phyloP scores from a whole-genome alignment of 257 asterid genomes.

The Henckelia pumila region DNA sequence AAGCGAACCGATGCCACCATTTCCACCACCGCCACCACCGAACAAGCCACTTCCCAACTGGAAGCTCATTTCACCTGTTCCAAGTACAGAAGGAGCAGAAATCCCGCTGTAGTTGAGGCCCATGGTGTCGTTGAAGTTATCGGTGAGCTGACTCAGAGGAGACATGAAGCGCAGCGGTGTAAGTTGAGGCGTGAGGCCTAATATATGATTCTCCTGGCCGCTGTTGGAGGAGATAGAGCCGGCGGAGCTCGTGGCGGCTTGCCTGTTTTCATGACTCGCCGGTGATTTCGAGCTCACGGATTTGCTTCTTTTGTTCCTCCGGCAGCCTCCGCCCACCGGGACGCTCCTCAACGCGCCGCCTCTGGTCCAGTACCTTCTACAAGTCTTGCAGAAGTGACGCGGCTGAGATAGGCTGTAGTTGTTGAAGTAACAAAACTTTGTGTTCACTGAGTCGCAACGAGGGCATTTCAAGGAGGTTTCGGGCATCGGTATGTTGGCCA shows the following conservation, averaged over 20 bases:
- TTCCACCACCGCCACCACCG: conserved; percentile 28
- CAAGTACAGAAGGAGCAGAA: conserved; percentile 33
- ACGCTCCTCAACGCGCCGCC: conserved; percentile 88
- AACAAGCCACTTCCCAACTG: conserved; percentile 39
- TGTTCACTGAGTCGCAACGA: conserved; percentile 84
- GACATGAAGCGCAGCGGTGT: conserved; percentile 62
- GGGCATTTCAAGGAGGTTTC: conserved; percentile 83
- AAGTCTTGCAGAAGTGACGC: conserved; percentile 93
- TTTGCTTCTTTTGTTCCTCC: conserved; percentile 73
- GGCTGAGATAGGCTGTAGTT: conserved; percentile 91
- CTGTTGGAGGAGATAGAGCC: conserved; percentile 42
- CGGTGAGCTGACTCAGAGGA: conserved; percentile 60
- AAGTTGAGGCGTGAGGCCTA: conserved; percentile 47
- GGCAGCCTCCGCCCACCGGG: conserved; percentile 89
- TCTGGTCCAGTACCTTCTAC: conserved; percentile 87
- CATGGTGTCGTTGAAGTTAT: conserved; percentile 34
- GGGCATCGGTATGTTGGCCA: conserved; percentile 82
- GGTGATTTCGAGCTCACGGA: conserved; percentile 63
- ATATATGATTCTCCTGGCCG: conserved; percentile 27
- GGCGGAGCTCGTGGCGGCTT: conserved; percentile 48
- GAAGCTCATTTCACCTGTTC: conserved; percentile 47
- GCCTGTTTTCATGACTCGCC: conserved; percentile 49
- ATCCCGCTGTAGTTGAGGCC: conserved; percentile 50
- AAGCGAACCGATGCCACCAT: conserved; percentile 27
- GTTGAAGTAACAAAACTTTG: conserved; percentile 91